phyloP scores from a whole-genome alignment of 192 early-diverging fungal genomes.

The Coemansia sp. region DNA sequence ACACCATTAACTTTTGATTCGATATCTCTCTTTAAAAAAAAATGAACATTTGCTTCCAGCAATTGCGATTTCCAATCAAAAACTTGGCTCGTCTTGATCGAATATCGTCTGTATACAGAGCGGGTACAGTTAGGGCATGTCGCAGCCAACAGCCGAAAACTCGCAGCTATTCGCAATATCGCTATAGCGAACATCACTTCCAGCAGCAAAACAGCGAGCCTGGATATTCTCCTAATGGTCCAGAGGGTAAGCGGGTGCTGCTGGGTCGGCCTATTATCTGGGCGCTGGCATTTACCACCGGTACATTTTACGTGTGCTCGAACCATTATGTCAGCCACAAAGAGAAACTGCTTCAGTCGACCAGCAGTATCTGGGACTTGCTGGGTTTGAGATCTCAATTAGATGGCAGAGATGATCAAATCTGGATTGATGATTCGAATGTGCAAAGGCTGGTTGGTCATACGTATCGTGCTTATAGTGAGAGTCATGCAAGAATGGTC shows the following conservation, averaged over 20 bases:
- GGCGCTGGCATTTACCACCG: conserved; percentile 27
- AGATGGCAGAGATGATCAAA: conserved; percentile 3
- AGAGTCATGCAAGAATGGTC: conserved; percentile 24
- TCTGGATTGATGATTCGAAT: conserved; percentile 23
- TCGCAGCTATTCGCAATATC: conserved; percentile 14
- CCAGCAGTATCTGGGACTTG: conserved; percentile 1
- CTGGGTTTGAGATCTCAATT: neutral
- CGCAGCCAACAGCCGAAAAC: neutral
- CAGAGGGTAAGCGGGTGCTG: conserved; percentile 10
- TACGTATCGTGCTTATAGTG: conserved; percentile 10
- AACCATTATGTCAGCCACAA: conserved; percentile 9
- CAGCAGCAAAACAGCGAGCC: neutral
- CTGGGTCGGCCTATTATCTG: conserved; percentile 30
- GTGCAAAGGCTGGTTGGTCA: conserved; percentile 32
- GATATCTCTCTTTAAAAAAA: neutral
- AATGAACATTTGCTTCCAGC: neutral
- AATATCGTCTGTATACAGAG: neutral
- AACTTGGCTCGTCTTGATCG: neutral
- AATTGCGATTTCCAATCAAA: neutral
- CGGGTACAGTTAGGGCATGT: neutral
- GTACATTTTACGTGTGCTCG: conserved; percentile 32
- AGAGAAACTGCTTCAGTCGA: neutral
- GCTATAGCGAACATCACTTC: conserved; percentile 4
- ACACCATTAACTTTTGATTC: neutral
- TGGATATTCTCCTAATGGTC: conserved; percentile 7